Conservation (phyloP, 2,329 filamentous ascomycete genomes). For the Cladosporium sp. region DNA sequence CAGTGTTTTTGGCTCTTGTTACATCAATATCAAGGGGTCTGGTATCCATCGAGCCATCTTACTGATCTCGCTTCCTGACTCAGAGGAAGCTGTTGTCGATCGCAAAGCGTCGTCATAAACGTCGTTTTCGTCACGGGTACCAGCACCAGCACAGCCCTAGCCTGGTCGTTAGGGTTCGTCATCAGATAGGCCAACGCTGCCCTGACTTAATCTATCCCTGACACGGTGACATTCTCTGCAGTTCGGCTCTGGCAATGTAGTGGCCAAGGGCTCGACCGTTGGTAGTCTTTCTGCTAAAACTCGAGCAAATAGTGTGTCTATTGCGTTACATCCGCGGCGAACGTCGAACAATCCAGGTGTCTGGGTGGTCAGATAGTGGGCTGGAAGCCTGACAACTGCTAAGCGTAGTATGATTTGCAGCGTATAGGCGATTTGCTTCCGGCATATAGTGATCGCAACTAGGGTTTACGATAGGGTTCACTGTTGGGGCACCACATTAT, state of each 20-base stretch:
- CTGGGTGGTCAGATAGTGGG: background rate
- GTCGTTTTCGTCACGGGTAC: background rate
- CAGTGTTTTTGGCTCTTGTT: background rate
- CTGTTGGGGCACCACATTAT: background rate
- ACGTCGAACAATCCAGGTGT: background rate
- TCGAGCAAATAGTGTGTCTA: background rate
- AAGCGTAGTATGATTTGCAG: background rate
- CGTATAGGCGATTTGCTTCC: background rate
- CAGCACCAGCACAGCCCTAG: background rate
- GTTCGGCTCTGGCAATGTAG: background rate
- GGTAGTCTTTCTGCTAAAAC: background rate
- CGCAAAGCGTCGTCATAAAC: background rate
- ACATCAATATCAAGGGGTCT: background rate
- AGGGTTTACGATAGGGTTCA: background rate
- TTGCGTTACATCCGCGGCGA: background rate
- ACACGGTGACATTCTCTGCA: background rate
- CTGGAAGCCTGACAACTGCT: background rate
- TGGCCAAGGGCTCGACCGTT: background rate
- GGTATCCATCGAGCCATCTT: background rate
- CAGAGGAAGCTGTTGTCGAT: background rate
- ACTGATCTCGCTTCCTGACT: background rate
- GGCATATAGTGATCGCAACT: background rate
- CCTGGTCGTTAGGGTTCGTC: background rate
- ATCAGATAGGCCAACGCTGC: background rate
- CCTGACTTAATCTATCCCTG: background rate